Base-by-base conservation (phyloP, 2,329 filamentous ascomycete genomes). In the Trichophyton mentagrophytes region DNA sequence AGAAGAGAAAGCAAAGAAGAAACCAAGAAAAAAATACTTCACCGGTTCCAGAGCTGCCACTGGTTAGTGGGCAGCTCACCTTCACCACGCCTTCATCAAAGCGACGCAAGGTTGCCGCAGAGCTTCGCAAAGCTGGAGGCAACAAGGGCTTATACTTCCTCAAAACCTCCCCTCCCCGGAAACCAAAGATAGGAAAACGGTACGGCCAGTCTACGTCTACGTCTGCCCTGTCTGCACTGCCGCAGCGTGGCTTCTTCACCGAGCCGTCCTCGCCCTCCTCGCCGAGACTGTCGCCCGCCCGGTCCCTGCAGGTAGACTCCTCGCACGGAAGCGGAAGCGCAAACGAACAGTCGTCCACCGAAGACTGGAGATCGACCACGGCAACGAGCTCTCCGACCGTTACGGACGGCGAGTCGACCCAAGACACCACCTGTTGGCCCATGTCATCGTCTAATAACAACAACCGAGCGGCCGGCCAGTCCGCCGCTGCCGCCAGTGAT, bases 51-150 rank as follows among this genome's bases (percentile, higher is more conserved):
- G 74, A 76, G 74, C 74, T 76, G 74, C 73, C 72, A 73, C 73
- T 55, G 64, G 65, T 64, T 67, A 67, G 73, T 74, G 73, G 69
- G 71, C 74, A 75, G 74, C 74, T 76, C 74, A 70, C 70, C 67
- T 72, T 74, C 75, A 78, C 72, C 68, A 78, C 76, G 76, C 76
- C 76, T 76, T 74, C 76, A 69, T 72, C 72, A 69, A 78, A 78
- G 74, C 76, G 75, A 70, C 74, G 75, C 65, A 78, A 76, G 72
- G 71, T 77, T 70, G 74, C 61, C 58, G 62, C 72, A 67, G 74
- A 73, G 69, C 70, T 72, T 68, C 70, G 70, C 66, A 72, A 69
- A 71, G 70, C 71, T 70, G 72, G 69, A 69, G 65, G 65, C 63
- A 64, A 64, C 62, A 66, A 65, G 63, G 68, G 64, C 67, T 65